Percentiles rank a stretch among this genome's conserved stretches.
These are phyloP conservation scores for Zasmidium angulare DNA, from an alignment of 2,329 filamentous ascomycete species.

Conservation along the genomic window DNA sequence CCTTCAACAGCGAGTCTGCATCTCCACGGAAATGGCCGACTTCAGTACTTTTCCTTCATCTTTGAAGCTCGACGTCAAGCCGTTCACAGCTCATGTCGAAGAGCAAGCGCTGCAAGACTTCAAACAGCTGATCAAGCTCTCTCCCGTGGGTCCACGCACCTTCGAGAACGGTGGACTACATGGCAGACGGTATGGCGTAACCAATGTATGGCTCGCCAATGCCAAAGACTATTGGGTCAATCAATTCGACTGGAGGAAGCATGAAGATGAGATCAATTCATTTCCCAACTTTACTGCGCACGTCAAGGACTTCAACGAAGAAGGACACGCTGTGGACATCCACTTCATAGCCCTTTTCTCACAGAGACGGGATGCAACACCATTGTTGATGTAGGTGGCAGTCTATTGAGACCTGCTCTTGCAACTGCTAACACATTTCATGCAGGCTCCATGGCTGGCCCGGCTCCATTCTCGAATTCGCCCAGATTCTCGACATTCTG, in stretches of 20 bases:
- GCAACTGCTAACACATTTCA: background rate
- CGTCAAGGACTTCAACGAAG: constrained; percentile 38
- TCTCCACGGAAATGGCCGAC: background rate
- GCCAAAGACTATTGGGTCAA: constrained; percentile 44
- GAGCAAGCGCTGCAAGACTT: constrained; percentile 9
- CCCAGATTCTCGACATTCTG: background rate
- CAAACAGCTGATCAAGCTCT: constrained; percentile 42
- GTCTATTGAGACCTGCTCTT: background rate
- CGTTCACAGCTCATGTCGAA: constrained; percentile 40
- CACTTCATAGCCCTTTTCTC: constrained; percentile 57
- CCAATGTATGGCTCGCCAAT: constrained; percentile 47
- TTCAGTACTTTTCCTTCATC: constrained; percentile 32
- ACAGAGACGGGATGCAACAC: constrained; percentile 47
- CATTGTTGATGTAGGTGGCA: constrained; percentile 43
- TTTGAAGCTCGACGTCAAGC: constrained; percentile 38
- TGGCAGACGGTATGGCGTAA: constrained; percentile 42
- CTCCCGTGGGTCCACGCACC: constrained; percentile 49
- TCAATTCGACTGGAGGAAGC: constrained; percentile 49
- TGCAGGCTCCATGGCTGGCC: constrained; percentile 30
- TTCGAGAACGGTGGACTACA: constrained; percentile 50
- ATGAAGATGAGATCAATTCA: constrained; percentile 48
- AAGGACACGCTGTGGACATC: constrained; percentile 39
- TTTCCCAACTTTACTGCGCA: constrained; percentile 51
- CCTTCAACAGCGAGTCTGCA: background rate
- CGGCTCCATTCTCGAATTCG: background rate